Evolutionary conservation across 2,329 filamentous ascomycete species (phyloP), one percentile per base, ranked within the genome.

Genomic region (Colletotrichum caudatum): DNA sequence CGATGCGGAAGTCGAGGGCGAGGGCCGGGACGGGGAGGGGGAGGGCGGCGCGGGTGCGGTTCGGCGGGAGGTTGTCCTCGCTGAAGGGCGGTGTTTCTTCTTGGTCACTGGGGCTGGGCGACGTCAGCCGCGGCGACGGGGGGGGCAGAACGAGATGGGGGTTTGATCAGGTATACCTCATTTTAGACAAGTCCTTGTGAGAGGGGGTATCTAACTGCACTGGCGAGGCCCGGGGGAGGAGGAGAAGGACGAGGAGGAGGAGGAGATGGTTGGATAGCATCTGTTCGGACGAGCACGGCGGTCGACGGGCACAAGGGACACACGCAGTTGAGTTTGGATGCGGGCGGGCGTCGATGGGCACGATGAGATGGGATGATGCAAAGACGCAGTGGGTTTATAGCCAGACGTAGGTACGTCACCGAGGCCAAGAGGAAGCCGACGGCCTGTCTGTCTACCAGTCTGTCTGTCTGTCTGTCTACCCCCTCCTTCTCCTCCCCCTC

Each of bases 1-100:
- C 82, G 76, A 88, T 83, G 66, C 85, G 84, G 74, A 87, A 86
- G 75, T 87, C 85, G 57, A 86, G 85, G 62, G 81, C 81, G 61
- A 86, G 80, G 48, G 79, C 81, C 6, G 85, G 85, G 75, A 82
- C 81, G 18, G 85, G 84, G 62, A 87, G 81, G 5, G 79, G 79
- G 44, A 86, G 74, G 51, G 78, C 76, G 23, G 84, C 82, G 73
- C 82, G 81, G n/a, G 82, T 82, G 48, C 83, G 44, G 86, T 85
- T 74, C 46, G 58, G 11, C 6, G 71, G 67, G 57, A 73, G 71
- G 59, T 44, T 50, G 23, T 59, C 61, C 48, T 71, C 59, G 39
- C 48, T 39, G 64, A 69, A 72, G 51, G 39, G 71, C 33, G 14
- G 29, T 29, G 29, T 29, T 29, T 29, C 50, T 50, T 41, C 35